These are phyloP conservation scores for Byssoonygena ceratinophila DNA, from an alignment of 2,329 filamentous ascomycete genomes.

Conservation along the genomic window DNA sequence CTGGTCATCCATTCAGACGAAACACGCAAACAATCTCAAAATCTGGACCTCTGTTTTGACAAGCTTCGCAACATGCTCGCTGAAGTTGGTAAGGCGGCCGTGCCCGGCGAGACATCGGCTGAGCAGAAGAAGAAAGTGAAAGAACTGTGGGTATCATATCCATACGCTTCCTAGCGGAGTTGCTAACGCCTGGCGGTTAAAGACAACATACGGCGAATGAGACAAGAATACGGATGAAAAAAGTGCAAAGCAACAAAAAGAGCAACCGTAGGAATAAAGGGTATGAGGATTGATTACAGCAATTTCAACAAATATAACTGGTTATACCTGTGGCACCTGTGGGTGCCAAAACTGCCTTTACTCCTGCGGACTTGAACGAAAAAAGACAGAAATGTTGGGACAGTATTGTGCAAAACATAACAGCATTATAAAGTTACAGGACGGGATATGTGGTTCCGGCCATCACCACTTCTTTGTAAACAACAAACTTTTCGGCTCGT, in stretches of 20 bases:
- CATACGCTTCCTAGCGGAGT: not conserved
- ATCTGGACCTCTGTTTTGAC: slow-evolving; percentile 49
- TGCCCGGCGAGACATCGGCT: slow-evolving; percentile 52
- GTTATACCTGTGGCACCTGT: no score
- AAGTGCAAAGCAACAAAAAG: slow-evolving; percentile 53
- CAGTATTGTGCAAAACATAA: no score
- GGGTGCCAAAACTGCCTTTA: no score
- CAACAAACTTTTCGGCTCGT: not conserved
- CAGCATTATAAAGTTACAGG: not conserved
- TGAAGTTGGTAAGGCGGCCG: slow-evolving; percentile 39
- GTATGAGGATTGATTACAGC: slow-evolving; percentile 4
- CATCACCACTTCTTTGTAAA: not conserved
- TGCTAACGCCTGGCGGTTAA: not conserved
- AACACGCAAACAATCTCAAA: slow-evolving; percentile 50
- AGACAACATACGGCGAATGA: slow-evolving; percentile 51
- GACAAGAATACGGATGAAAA: slow-evolving; percentile 47
- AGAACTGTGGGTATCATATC: slow-evolving; percentile 36
- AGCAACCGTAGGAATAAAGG: slow-evolving; percentile 38
- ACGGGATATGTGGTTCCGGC: not conserved
- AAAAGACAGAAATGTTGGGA: no score
- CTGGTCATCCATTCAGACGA: slow-evolving; percentile 55
- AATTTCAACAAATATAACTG: no score
- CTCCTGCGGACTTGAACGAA: no score
- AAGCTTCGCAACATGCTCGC: slow-evolving; percentile 48
- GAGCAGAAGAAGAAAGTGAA: slow-evolving; percentile 47